Evolutionary conservation across 1,284 basidiomycete species (phyloP), one percentile per base, ranked within the genome.

Genomic region (Rhodotorula sp.): DNA sequence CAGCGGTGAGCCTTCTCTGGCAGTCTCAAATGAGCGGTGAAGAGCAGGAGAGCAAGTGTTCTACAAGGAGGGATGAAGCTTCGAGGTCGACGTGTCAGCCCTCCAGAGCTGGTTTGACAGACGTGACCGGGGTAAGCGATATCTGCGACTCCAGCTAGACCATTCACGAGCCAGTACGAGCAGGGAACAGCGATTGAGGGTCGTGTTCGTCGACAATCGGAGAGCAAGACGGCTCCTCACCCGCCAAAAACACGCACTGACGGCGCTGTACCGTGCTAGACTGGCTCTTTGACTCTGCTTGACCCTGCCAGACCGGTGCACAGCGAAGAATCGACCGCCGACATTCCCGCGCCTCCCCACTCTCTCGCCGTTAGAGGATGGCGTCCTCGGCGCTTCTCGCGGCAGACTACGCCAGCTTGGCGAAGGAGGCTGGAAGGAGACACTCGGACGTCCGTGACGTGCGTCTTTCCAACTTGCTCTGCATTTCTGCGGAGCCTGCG

Each of bases 381-480:
- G 39, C 30, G 32, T 57, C 59, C 11, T 32, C 30, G 34, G 19
- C 58, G 15, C 54, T 66, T 22, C 59, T 67, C 48, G 48, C 54
- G 1, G 20, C 39, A 3, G 67, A 68, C 57, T 68, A 55, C n/a
- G 77, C 91, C 85, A 87, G 89, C 51, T 81, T 93, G 70, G 85
- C 89, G 4, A 89, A 88, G 71, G 91, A 93, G 81, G 90, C 90
- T 36, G 86, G 89, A 71, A 82, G 91, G 71, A 88, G 90, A 75
- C 87, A 93, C 78, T 88, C 90, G 22, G 90, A 92, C 78, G 89
- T 92, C 73, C 87, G 88, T 74, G 90, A 92, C 84, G 90, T 90
- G 77, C 72, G 81, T 73, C 87, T 68, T 84, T 86, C 24, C 6
- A 29, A 3, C 44, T 15, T 24, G 5, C 19, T 22, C 20, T 20